A percentile compares a stretch with the other conserved stretches of the same genome.
These are phyloP conservation scores for Miscanthus sacchariflorus DNA, from an alignment of 202 grass and related monocot genomes.

Conservation along the genomic window DNA sequence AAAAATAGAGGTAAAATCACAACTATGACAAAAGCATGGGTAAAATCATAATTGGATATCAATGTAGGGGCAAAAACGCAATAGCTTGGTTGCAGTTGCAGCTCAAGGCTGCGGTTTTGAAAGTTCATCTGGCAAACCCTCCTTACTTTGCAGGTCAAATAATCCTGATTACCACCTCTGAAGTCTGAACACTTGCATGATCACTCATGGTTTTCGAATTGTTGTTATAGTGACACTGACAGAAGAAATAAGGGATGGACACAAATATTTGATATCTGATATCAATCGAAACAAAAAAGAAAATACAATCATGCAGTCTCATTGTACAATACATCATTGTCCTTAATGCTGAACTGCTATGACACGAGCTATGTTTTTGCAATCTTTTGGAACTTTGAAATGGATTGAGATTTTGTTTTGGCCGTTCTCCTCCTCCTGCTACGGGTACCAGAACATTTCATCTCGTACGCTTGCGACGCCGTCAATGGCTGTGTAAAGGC, in stretches of 20 bases:
- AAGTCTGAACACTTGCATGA: background rate
- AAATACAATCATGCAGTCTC: background rate
- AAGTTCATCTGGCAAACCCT: no score
- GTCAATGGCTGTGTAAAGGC: background rate
- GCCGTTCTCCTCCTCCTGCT: no score
- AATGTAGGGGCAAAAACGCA: background rate
- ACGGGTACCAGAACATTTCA: background rate
- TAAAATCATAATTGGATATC: no score
- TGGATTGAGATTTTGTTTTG: no score
- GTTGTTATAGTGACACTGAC: constrained; percentile 8
- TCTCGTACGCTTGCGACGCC: no score
- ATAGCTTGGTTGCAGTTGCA: background rate
- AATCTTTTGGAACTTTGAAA: background rate
- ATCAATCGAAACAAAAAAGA: background rate
- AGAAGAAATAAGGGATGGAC: background rate
- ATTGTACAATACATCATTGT: background rate
- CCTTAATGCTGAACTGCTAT: background rate
- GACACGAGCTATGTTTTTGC: background rate
- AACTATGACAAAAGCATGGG: no score
- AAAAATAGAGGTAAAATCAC: no score
- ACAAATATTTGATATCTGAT: no score
- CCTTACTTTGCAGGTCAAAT: background rate
- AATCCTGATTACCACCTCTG: background rate
- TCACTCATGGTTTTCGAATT: background rate
- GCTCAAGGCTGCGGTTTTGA: background rate